These are phyloP conservation scores for Ambrosia trifida DNA, from an alignment of 129 eudicot species.

Conservation along the genomic window DNA sequence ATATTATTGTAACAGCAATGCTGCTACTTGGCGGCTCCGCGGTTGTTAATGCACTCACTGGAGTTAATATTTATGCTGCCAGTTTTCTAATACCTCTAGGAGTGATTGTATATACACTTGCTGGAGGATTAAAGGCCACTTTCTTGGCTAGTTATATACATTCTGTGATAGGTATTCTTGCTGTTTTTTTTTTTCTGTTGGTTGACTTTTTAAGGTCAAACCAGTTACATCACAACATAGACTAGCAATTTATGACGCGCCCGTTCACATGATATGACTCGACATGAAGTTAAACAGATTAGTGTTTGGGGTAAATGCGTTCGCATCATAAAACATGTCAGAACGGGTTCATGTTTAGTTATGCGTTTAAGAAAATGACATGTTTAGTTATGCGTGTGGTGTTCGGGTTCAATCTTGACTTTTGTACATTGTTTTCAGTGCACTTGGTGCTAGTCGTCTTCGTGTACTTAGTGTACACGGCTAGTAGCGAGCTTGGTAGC, in stretches of 20 bases:
- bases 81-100: conserved; percentile 94
- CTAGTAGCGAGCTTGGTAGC: conserved; percentile 94
- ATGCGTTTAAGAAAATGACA: too few relatives aligned
- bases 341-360: too few relatives aligned
- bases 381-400: not conserved
- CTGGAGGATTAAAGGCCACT: conserved; percentile 98
- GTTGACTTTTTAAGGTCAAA: conserved; percentile 20
- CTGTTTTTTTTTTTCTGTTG: not conserved
- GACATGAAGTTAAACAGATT: too few relatives aligned
- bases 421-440: conserved; percentile 39
- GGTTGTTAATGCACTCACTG: conserved; percentile 95
- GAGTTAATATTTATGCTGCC: conserved; percentile 93
- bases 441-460: conserved; percentile 89
- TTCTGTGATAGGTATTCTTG: conserved; percentile 75
- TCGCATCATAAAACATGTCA: too few relatives aligned
- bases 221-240: not conserved
- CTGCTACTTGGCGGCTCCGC: conserved; percentile 99
- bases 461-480: conserved; percentile 84
- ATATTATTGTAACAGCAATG: conserved; percentile 96
- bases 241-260: too few relatives aligned
- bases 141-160: conserved; percentile 98
- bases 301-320: too few relatives aligned
- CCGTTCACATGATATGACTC: too few relatives aligned
- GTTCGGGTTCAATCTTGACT: not conserved
- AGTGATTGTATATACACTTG: conserved; percentile 88